Percentiles rank a stretch among this genome's conserved stretches.
phyloP scores from a whole-genome alignment of 1,139 yeast genomes.

The Meyerozyma smithsonii region DNA sequence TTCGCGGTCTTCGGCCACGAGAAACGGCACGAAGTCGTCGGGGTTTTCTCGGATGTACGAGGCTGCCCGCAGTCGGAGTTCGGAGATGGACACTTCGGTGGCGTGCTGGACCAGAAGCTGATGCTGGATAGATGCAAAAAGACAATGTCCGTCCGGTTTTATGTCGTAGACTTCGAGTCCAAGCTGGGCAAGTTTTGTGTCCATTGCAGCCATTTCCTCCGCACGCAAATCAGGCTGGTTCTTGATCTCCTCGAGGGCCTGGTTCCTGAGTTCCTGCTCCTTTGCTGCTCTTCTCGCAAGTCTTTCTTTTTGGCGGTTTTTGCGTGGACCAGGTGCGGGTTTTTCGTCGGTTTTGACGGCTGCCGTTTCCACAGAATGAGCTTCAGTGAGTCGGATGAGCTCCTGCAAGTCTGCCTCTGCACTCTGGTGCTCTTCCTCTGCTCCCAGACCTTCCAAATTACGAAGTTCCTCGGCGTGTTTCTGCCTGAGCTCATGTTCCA shows the following conservation, averaged over 20 bases:
- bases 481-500: conserved; percentile 52
- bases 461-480: conserved; percentile 51
- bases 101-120: conserved; percentile 57
- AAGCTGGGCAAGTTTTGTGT: conserved; percentile 43
- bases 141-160: conserved; percentile 90
- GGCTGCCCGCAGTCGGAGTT: conserved; percentile 63
- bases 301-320: conserved; percentile 83
- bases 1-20: conserved; percentile 71
- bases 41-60: conserved; percentile 57
- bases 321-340: conserved; percentile 28
- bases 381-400: neutral
- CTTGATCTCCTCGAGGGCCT: conserved; percentile 71
- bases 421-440: conserved; percentile 6
- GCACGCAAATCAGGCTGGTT: conserved; percentile 61
- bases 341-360: neutral
- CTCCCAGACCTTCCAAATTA: conserved; percentile 10
- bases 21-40: conserved; percentile 73
- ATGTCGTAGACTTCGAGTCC: conserved; percentile 58
- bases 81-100: conserved; percentile 37
- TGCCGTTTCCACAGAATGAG: neutral
- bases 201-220: conserved; percentile 66
- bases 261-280: conserved; percentile 53
- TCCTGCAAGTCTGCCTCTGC: conserved; percentile 5
- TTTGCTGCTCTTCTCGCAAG: conserved; percentile 73
- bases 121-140: conserved; percentile 80